Base-by-base conservation (phyloP, 176 grass and related monocot species). In the Thalia dealbata region DNA sequence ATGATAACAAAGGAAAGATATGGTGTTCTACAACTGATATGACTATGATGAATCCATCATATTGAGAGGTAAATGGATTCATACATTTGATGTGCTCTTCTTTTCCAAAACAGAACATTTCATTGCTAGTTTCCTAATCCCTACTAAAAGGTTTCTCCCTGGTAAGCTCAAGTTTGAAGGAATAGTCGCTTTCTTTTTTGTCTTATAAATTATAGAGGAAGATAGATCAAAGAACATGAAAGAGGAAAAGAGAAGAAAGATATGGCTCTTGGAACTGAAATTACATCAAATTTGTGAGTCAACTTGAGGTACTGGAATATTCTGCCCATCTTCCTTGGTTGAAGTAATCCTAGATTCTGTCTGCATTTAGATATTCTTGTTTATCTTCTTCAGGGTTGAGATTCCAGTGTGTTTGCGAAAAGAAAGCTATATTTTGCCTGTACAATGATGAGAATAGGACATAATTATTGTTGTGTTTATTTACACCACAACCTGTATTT, bases 151-250 rank as follows among this genome's bases (percentile, higher is more conserved):
- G 9, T 58, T 58, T 58, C 54, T 58, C 3, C 21, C 21, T 58
- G 54, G 21, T 58, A n/a, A n/a, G 50, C 64, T 18, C 30, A 8
- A 69, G 50, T 23, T 10, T 46, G 42, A 69, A 44, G 16, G 73
- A 72, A 82, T 84, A 74, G 62, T 52, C 21, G 42, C 25, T 73
- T 82, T 87, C 79, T 29, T 83, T 81, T 75, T 79, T 84, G 83
- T 73, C 56, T 41, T 50, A 41, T 73, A 82, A 81, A 1, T 61
- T 58, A 69, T 86, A 81, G 60, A 76, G 42, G 76, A 83, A 38
- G 75, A 38, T 38, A 76, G 50, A 88, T 66, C 69, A 84, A 79
- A 70, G 79, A 79, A 82, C 64, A 65, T 82, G 56, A 84, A 79
- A 84, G 61, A 77, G 82, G 79, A 84, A 87, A 60, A 77, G 15